Evolutionary conservation across 1,139 yeast species (phyloP).

Genomic region (Kodamaea sp.): DNA sequence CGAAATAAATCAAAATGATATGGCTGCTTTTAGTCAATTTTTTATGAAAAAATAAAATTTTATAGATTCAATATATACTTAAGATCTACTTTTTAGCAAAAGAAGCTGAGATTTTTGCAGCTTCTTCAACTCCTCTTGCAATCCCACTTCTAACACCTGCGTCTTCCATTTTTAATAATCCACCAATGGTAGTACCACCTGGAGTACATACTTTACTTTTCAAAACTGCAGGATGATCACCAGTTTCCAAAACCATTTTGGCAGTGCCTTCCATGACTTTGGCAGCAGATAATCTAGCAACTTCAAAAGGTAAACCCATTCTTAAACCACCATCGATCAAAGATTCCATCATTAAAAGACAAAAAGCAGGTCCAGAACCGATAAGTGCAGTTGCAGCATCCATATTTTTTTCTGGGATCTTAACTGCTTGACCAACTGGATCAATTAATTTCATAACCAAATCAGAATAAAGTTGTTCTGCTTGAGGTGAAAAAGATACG

Average conservation of each 20-base stretch:
- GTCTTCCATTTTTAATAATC: constrained; percentile 88
- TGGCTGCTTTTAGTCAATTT: constrained; percentile 26
- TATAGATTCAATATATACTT: background rate
- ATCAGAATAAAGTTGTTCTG: constrained; percentile 44
- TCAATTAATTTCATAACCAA: constrained; percentile 56
- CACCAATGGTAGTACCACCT: constrained; percentile 97
- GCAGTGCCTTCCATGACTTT: constrained; percentile 97
- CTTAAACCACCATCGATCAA: constrained; percentile 92
- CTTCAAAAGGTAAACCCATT: constrained; percentile 88
- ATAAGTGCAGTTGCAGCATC: constrained; percentile 94
- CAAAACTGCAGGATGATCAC: constrained; percentile 87
- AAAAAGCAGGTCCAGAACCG: constrained; percentile 97
- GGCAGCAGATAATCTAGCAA: constrained; percentile 87
- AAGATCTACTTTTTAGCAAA: constrained; percentile 59
- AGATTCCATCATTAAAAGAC: constrained; percentile 84
- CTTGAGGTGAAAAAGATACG: constrained; percentile 59
- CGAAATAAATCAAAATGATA: constrained; percentile 32
- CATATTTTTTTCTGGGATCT: constrained; percentile 85
- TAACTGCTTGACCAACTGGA: constrained; percentile 68
- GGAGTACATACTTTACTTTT: constrained; percentile 94
- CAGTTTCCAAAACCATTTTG: constrained; percentile 80
- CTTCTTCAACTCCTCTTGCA: constrained; percentile 85
- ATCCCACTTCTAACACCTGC: constrained; percentile 84
- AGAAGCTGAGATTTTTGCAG: constrained; percentile 77
- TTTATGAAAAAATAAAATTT: constrained; percentile 10